Evolutionary conservation across 768 basidiomycete genomes (phyloP).

Genomic region (Cyathus striatus): DNA sequence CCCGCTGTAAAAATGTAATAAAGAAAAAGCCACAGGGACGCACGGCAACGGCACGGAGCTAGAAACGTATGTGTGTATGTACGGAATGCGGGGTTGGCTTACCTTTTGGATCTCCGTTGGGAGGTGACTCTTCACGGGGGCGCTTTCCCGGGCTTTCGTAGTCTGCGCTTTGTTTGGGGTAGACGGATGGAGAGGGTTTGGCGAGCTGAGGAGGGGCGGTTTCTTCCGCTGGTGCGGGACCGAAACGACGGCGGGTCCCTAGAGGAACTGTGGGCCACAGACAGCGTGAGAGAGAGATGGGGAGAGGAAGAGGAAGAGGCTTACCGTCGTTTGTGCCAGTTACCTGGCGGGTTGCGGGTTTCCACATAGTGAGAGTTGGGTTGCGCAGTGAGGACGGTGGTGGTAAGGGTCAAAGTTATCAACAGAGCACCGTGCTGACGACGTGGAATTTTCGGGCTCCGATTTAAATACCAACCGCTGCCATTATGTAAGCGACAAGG

Average conservation of each 20-base stretch:
- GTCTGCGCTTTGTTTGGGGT: slow-evolving; percentile 62
- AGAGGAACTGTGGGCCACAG: slow-evolving; percentile 55
- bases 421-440: no score
- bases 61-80: slow-evolving; percentile 13
- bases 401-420: no score
- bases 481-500: no score
- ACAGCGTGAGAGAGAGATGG: slow-evolving; percentile 8
- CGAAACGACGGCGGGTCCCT: slow-evolving; percentile 86
- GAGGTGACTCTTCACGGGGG: slow-evolving; percentile 65
- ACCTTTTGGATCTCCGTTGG: slow-evolving; percentile 65
- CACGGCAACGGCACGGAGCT: slow-evolving; percentile 27
- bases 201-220: slow-evolving; percentile 78
- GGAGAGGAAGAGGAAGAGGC: slow-evolving; percentile 18
- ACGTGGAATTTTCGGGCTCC: no score
- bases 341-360: slow-evolving; percentile 82
- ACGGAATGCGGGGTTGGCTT: slow-evolving; percentile 36
- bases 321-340: slow-evolving; percentile 90
- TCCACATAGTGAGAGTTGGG: slow-evolving; percentile 59
- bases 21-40: slow-evolving; percentile 24
- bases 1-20: background rate
- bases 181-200: slow-evolving; percentile 82
- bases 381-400: slow-evolving; percentile 18
- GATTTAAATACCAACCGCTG: no score
- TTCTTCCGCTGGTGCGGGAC: slow-evolving; percentile 82
- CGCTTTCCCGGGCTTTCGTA: slow-evolving; percentile 52